These are phyloP conservation scores for Pseudocercospora pini-densiflorae DNA, from an alignment of 2,329 filamentous ascomycete species.

Conservation along the genomic window DNA sequence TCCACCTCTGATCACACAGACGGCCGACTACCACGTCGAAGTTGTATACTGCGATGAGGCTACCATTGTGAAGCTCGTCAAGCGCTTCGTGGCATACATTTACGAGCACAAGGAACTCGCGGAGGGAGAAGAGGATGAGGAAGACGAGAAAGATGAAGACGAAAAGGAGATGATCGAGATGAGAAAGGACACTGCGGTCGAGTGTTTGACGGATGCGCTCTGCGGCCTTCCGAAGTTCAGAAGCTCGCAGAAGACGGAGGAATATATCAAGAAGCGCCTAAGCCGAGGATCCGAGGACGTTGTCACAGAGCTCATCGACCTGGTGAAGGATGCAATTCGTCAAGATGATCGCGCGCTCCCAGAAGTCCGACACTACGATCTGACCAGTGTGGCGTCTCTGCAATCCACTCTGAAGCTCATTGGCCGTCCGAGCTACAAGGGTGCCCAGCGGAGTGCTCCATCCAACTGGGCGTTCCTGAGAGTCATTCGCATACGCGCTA, in stretches of 20 bases:
- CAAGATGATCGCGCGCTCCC: background rate
- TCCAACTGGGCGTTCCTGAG: constrained; percentile 27
- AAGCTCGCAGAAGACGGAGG: constrained; percentile 2
- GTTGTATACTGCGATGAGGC: constrained; percentile 4
- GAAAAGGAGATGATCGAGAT: background rate
- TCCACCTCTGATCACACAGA: background rate
- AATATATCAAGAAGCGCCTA: background rate
- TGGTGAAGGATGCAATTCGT: background rate
- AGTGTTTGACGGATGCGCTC: constrained; percentile 11
- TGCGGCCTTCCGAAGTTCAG: constrained; percentile 10
- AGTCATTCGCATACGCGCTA: constrained; percentile 18
- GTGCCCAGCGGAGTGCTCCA: constrained; percentile 1
- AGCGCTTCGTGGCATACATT: background rate
- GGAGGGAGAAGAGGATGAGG: constrained; percentile 12
- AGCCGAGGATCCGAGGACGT: background rate
- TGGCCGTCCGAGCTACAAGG: background rate
- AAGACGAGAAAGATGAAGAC: constrained; percentile 9
- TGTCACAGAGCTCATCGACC: background rate
- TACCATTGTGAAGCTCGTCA: background rate
- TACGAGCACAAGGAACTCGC: background rate
- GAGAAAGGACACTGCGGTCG: constrained; percentile 10
- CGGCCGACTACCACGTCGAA: constrained; percentile 1
- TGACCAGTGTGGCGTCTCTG: background rate
- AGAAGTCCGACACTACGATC: background rate
- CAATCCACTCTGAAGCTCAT: constrained; percentile 12